These are phyloP conservation scores for Ploettnerulaceae sp. DNA, from an alignment of 2,329 filamentous ascomycete genomes.

Conservation along the genomic window DNA sequence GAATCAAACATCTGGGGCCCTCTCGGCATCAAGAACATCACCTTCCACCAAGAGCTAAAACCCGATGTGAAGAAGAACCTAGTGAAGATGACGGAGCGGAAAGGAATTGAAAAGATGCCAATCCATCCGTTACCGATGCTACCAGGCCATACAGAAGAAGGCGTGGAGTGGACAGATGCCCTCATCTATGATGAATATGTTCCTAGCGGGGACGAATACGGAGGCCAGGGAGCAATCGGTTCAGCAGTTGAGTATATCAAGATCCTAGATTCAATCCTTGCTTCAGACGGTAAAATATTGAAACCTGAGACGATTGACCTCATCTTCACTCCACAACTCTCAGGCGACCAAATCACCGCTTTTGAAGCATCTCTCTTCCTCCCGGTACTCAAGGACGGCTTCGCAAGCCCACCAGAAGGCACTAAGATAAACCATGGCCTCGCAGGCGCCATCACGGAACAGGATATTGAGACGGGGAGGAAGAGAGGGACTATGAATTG, in stretches of 20 bases:
- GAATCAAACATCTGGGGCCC: conserved; percentile 24
- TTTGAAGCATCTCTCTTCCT: neutral
- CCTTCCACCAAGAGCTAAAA: conserved; percentile 21
- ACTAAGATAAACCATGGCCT: conserved; percentile 38
- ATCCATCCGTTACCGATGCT: neutral
- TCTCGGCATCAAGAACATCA: conserved; percentile 24
- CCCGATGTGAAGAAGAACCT: conserved; percentile 18
- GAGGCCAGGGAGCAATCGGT: conserved; percentile 36
- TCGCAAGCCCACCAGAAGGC: conserved; percentile 35
- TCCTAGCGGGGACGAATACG: conserved; percentile 25
- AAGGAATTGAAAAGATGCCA: conserved; percentile 5
- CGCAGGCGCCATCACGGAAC: conserved; percentile 38
- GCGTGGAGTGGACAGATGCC: conserved; percentile 14
- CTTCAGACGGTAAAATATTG: conserved; percentile 46
- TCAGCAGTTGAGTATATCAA: conserved; percentile 39
- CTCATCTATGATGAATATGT: conserved; percentile 17
- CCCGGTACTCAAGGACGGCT: conserved; percentile 9
- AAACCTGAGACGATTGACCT: conserved; percentile 37
- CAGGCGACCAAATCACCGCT: neutral
- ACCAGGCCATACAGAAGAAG: conserved; percentile 2
- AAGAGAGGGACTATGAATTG: conserved; percentile 39
- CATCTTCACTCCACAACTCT: conserved; percentile 46
- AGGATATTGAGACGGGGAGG: conserved; percentile 35
- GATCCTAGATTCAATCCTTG: conserved; percentile 43
- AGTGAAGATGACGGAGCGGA: conserved; percentile 14